Evolutionary conservation across 192 early-diverging fungal genomes (phyloP).

Genomic region (Gigaspora rosea): DNA sequence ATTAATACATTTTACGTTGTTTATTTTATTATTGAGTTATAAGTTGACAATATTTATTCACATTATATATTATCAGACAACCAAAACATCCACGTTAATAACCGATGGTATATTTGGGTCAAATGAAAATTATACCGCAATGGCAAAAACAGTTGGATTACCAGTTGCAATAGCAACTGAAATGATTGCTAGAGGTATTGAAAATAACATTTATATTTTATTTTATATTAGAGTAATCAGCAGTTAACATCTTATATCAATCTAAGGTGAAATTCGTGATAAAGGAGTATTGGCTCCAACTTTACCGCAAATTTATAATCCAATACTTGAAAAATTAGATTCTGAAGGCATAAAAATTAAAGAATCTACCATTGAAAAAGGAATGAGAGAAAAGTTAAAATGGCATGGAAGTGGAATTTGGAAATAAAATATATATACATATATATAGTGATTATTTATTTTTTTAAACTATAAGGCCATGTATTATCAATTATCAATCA

Average conservation of each 20-base stretch:
- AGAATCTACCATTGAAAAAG: conserved; percentile 51
- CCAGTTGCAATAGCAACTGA: conserved; percentile 78
- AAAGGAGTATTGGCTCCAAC: conserved; percentile 70
- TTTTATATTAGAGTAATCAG: no score
- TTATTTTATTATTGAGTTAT: not conserved
- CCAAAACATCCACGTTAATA: conserved; percentile 68
- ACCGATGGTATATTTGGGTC: conserved; percentile 54
- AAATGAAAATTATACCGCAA: conserved; percentile 67
- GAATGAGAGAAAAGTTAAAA: conserved; percentile 39
- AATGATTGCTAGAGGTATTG: conserved; percentile 58
- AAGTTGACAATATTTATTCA: not conserved
- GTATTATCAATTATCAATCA: no score
- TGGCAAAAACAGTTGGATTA: conserved; percentile 82
- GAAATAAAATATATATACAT: conserved; percentile 34
- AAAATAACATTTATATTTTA: not conserved
- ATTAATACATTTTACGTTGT: not conserved
- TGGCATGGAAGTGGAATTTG: conserved; percentile 46
- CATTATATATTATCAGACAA: conserved; percentile 41
- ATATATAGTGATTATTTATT: no score
- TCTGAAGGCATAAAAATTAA: conserved; percentile 63
- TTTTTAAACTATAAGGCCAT: no score
- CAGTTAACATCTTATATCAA: not conserved
- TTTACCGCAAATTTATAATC: conserved; percentile 68
- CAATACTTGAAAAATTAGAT: conserved; percentile 67
- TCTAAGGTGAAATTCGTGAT: conserved; percentile 50